Evolutionary conservation across 2,329 filamentous ascomycete genomes (phyloP).

Genomic region (Meredithiella fracta): DNA sequence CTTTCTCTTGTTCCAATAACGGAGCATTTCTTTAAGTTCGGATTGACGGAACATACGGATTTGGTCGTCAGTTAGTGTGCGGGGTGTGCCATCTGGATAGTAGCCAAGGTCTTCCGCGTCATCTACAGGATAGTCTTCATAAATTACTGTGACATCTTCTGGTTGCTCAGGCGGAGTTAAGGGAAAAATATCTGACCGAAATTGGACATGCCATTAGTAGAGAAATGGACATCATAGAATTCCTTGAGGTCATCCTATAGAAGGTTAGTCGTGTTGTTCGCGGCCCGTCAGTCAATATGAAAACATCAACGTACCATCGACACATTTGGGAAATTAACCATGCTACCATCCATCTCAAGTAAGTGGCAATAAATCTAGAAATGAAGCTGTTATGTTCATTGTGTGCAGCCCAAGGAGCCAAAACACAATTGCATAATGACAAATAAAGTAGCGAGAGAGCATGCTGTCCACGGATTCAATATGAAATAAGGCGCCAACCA

Average conservation of each 20-base stretch:
- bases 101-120: conserved; percentile 56
- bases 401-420: not conserved
- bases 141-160: not conserved
- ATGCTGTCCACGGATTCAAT: not conserved
- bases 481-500: not conserved
- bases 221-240: conserved; percentile 8
- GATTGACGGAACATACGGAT: conserved; percentile 81
- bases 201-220: not conserved
- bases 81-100: conserved; percentile 72
- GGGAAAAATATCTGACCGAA: not conserved
- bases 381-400: not conserved
- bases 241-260: conserved; percentile 5
- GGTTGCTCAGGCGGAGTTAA: not conserved
- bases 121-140: conserved; percentile 19
- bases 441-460: not conserved
- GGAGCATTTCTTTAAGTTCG: conserved; percentile 59
- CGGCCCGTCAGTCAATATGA: not conserved
- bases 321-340: not conserved
- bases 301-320: not conserved
- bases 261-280: not conserved
- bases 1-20: conserved; percentile 18
- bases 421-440: not conserved
- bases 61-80: conserved; percentile 81
- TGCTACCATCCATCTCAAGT: not conserved
- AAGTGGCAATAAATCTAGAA: not conserved